A percentile compares a stretch with the other conserved stretches of the same genome.
These are phyloP conservation scores for Apophysomyces ossiformis DNA, from an alignment of 371 early-diverging fungal genomes.

Conservation along the genomic window DNA sequence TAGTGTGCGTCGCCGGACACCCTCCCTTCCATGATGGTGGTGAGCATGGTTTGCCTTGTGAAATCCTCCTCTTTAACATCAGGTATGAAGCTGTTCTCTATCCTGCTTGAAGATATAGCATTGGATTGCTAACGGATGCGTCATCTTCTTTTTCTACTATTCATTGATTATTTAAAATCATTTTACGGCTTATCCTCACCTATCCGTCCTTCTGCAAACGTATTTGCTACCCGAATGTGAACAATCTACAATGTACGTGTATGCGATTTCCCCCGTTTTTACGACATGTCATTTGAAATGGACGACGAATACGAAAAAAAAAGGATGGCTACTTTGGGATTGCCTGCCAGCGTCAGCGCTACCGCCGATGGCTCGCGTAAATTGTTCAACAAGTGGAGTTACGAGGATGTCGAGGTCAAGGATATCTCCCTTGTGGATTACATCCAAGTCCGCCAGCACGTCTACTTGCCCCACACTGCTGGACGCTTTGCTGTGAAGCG, in stretches of 20 bases:
- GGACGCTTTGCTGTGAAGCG: slow-evolving; percentile 94
- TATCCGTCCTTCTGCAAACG: background rate
- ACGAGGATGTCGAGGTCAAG: slow-evolving; percentile 89
- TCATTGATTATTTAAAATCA: background rate
- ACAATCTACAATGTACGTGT: background rate
- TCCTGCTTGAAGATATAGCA: background rate
- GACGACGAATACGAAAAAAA: background rate
- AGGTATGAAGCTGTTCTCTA: background rate
- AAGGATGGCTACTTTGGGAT: slow-evolving; percentile 11
- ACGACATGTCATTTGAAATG: background rate
- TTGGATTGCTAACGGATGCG: slow-evolving; percentile 1
- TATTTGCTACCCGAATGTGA: too few relatives aligned
- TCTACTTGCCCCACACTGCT: slow-evolving; percentile 96
- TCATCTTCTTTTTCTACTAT: background rate
- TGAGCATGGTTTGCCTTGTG: background rate
- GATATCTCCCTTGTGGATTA: slow-evolving; percentile 91
- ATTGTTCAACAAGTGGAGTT: slow-evolving; percentile 90
- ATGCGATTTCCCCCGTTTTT: background rate
- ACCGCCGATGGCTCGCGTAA: slow-evolving; percentile 57
- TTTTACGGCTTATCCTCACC: background rate
- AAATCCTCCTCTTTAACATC: slow-evolving; percentile 10
- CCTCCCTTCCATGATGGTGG: background rate
- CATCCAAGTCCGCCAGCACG: slow-evolving; percentile 85
- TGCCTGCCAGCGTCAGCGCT: slow-evolving; percentile 23
- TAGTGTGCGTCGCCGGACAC: background rate